phyloP scores from a whole-genome alignment of 345 rosid genomes.

The Hypericum perforatum region DNA sequence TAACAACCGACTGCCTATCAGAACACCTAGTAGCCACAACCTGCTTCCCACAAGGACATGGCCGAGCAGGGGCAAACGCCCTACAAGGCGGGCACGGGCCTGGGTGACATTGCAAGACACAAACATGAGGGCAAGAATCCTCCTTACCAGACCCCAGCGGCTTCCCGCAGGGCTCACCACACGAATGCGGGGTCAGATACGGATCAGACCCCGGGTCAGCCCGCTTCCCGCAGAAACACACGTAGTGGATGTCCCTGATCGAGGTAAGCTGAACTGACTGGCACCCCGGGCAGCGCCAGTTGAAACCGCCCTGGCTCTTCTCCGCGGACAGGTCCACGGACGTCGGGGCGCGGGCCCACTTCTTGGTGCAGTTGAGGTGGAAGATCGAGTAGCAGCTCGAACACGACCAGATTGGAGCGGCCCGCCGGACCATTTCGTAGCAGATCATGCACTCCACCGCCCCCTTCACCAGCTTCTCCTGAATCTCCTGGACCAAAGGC shows the following conservation, averaged over 20 bases:
- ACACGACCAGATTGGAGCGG: conserved; percentile 85
- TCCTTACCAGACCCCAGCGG: conserved; percentile 56
- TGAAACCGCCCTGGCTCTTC: conserved; percentile 63
- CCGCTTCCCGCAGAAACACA: conserved; percentile 83
- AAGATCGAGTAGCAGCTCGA: conserved; percentile 90
- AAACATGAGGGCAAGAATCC: conserved; percentile 73
- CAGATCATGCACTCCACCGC: conserved; percentile 93
- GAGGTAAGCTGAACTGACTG: conserved; percentile 76
- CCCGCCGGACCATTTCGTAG: conserved; percentile 75
- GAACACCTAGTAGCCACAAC: conserved; percentile 74
- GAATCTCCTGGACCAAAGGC: conserved; percentile 82
- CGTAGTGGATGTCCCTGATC: conserved; percentile 61
- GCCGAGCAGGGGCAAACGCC: conserved; percentile 75
- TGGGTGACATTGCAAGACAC: conserved; percentile 97
- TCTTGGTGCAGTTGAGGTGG: conserved; percentile 87
- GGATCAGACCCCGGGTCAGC: conserved; percentile 79
- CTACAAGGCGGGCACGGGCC: conserved; percentile 99
- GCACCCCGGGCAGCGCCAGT: conserved; percentile 99
- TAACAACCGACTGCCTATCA: conserved; percentile 57
- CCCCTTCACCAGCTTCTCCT: conserved; percentile 70
- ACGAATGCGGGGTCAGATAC: conserved; percentile 92
- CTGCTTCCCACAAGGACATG: conserved; percentile 88
- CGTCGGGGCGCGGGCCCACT: conserved; percentile 92
- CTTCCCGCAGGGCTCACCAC: conserved; percentile 97
- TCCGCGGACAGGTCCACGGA: conserved; percentile 68